Evolutionary conservation across 2,329 filamentous ascomycete species (phyloP).

Genomic region (Cytospora leucostoma): DNA sequence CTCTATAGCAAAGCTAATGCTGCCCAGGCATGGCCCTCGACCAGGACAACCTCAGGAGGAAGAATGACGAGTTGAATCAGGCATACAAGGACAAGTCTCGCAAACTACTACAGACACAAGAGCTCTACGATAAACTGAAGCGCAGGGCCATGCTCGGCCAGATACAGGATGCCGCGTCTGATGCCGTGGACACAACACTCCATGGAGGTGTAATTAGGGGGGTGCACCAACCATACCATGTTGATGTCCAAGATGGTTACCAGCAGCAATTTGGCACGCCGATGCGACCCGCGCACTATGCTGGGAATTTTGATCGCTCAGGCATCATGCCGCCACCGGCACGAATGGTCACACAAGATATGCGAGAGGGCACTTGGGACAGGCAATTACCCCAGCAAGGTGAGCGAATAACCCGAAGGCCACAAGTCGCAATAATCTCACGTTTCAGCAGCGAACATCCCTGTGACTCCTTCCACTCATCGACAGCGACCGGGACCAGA

Average conservation of each 20-base stretch:
- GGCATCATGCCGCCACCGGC: slow-evolving; percentile 5
- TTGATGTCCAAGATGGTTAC: slow-evolving; percentile 1
- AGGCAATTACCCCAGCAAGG: slow-evolving; percentile 26
- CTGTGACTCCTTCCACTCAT: slow-evolving; percentile 39
- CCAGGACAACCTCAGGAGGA: slow-evolving; percentile 64
- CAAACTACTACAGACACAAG: slow-evolving; percentile 68
- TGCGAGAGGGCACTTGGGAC: slow-evolving; percentile 21
- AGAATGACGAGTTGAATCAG: slow-evolving; percentile 70
- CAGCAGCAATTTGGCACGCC: slow-evolving; percentile 23
- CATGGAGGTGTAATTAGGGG: slow-evolving; percentile 34
- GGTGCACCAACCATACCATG: slow-evolving; percentile 1
- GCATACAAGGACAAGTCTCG: slow-evolving; percentile 70
- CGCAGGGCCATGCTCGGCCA: slow-evolving; percentile 56
- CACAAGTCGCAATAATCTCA: neutral
- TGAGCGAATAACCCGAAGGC: slow-evolving; percentile 13
- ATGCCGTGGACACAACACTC: slow-evolving; percentile 48
- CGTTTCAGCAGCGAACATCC: slow-evolving; percentile 32
- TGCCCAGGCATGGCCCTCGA: slow-evolving; percentile 57
- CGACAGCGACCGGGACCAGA: slow-evolving; percentile 31
- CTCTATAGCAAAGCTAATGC: neutral
- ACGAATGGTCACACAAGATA: slow-evolving; percentile 8
- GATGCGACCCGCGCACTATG: slow-evolving; percentile 5
- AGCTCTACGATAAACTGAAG: slow-evolving; percentile 63
- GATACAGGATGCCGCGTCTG: slow-evolving; percentile 55
- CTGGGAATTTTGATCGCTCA: neutral